phyloP scores from a whole-genome alignment of 129 eudicot genomes.

The Chrysanthemum seticuspe region DNA sequence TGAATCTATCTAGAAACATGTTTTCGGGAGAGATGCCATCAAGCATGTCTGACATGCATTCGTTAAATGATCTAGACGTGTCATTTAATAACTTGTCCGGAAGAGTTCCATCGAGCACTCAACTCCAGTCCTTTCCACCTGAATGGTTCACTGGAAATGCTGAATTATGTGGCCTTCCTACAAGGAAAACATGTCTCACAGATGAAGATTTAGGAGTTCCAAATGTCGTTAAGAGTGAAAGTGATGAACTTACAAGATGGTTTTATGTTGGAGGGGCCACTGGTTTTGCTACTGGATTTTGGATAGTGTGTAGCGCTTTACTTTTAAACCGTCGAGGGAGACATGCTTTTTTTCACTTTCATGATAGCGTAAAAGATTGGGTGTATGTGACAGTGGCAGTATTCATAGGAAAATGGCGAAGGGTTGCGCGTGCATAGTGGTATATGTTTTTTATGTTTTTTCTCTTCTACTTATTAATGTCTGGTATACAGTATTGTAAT shows the following conservation, averaged over 20 bases:
- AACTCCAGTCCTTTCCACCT: too few relatives aligned
- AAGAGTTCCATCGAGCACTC: too few relatives aligned
- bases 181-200: too few relatives aligned
- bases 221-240: too few relatives aligned
- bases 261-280: constrained; percentile 3
- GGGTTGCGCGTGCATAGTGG: neutral
- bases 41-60: too few relatives aligned
- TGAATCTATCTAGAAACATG: too few relatives aligned
- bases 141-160: too few relatives aligned
- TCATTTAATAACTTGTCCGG: too few relatives aligned
- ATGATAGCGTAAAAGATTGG: neutral
- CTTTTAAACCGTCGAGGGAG: constrained; percentile 6
- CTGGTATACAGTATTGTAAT: neutral
- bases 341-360: neutral
- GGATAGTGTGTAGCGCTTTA: constrained; percentile 4
- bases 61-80: too few relatives aligned
- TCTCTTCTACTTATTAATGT: neutral
- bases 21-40: too few relatives aligned
- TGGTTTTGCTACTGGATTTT: constrained; percentile 19
- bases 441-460: neutral
- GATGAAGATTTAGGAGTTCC: neutral
- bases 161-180: too few relatives aligned
- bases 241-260: too few relatives aligned
- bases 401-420: neutral
- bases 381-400: constrained; percentile 11